Evolutionary conservation across 805 yeast species (phyloP).

Genomic region (Metschnikowia koreensis): DNA sequence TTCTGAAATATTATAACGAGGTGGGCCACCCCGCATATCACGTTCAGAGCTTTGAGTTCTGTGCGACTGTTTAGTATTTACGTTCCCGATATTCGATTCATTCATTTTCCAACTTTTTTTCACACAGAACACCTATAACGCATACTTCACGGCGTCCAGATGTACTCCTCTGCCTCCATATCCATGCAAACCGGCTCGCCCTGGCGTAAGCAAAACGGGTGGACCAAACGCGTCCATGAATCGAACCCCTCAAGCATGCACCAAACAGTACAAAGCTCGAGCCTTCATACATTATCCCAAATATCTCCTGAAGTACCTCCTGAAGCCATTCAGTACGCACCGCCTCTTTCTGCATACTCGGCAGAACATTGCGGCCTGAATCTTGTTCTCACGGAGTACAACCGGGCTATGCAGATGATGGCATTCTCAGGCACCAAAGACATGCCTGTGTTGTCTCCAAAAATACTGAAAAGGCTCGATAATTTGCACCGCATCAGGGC

Average conservation of each 20-base stretch:
- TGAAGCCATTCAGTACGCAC: slow-evolving; percentile 35
- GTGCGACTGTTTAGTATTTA: background rate
- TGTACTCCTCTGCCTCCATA: slow-evolving; percentile 6
- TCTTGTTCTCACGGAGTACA: slow-evolving; percentile 22
- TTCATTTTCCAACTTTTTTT: background rate
- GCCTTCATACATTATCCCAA: slow-evolving; percentile 13
- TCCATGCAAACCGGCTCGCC: slow-evolving; percentile 7
- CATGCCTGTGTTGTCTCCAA: slow-evolving; percentile 20
- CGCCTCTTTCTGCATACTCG: slow-evolving; percentile 55
- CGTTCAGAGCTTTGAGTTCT: background rate
- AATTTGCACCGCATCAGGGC: slow-evolving; percentile 28
- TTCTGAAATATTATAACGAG: too few species aligned
- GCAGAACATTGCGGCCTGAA: slow-evolving; percentile 37
- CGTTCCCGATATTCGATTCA: background rate
- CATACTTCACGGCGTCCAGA: background rate
- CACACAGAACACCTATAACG: background rate
- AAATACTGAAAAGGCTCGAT: slow-evolving; percentile 20
- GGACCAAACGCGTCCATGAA: slow-evolving; percentile 17
- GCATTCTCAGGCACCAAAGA: slow-evolving; percentile 12
- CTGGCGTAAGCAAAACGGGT: slow-evolving; percentile 9
- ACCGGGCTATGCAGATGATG: slow-evolving; percentile 19
- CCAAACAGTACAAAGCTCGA: slow-evolving; percentile 4
- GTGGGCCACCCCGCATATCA: background rate
- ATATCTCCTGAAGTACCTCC: slow-evolving; percentile 12
- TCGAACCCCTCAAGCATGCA: background rate